Conservation (phyloP, 176 grass and related monocot species). For the Tillandsia fasciculata region DNA sequence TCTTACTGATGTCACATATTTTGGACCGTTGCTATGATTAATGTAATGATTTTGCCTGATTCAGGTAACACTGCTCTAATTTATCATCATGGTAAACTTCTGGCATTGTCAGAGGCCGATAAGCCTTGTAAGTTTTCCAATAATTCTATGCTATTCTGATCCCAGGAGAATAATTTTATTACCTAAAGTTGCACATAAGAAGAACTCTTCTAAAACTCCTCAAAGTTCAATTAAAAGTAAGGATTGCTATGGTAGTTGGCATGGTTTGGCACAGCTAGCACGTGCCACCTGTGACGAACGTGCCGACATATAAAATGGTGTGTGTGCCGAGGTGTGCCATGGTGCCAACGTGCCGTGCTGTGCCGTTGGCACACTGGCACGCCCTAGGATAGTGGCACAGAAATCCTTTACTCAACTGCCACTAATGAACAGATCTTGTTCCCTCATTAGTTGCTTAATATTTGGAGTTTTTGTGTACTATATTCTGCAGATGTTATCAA, state of each 20-base stretch:
- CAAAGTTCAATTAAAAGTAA: not conserved
- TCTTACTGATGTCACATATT: not conserved
- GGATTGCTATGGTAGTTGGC: too few relatives aligned
- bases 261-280: too few relatives aligned
- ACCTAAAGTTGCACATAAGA: not conserved
- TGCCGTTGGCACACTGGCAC: too few relatives aligned
- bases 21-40: not conserved
- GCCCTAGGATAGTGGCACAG: too few relatives aligned
- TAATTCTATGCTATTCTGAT: not conserved
- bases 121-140: slow-evolving; percentile 75
- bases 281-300: too few relatives aligned
- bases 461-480: not conserved
- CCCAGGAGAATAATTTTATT: not conserved
- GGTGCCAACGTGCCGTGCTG: too few relatives aligned
- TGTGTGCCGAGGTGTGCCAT: too few relatives aligned
- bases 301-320: too few relatives aligned
- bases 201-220: not conserved
- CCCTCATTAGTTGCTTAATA: not conserved
- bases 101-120: slow-evolving; percentile 83
- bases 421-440: not conserved
- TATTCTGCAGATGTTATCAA: slow-evolving; percentile 66
- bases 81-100: slow-evolving; percentile 94
- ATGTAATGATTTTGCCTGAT: slow-evolving; percentile 4
- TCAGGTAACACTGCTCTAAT: slow-evolving; percentile 87
- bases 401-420: not conserved